Evolutionary conservation across 768 basidiomycete genomes (phyloP), one percentile per base, ranked within the genome.

Genomic region (Russula foetens): DNA sequence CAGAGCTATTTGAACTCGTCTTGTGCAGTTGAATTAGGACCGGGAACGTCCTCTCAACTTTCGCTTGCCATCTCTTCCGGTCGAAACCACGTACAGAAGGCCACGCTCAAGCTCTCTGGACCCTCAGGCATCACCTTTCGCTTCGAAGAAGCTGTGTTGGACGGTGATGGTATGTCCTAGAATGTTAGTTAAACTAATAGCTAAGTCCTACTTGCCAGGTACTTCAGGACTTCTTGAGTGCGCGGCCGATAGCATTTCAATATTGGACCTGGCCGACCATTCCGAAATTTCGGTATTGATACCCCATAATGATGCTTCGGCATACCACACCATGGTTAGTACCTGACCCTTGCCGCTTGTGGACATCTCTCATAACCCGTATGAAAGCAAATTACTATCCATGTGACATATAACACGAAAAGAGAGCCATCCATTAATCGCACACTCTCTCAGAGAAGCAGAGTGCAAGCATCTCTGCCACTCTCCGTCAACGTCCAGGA

Each of bases 401-500:
- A 79, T 35, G 79, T 88, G 19, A 82, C 85, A 53, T 98, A 97
- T 71, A 75, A 71, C 7, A 89, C 90, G 0, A 68, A 67, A 7
- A 64, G 74, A 1, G 81, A 87, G 60, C 79, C 84, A 1, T 72
- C 72, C 3, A 64, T 86, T 5, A 71, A 72, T 17, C 80, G 92
- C 39, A 79, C 71, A 6, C 71, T 91, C 28, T 76, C 75, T 41
- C 75, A 82, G 31, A 77, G 81, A 14, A 79, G 81, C 59, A 71
- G 78, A 2, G 76, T 95, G 4, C 77, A 80, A 15, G 84, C 87
- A 7, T 79, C 87, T 0, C 76, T 98, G 4, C 95, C 96, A 0
- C 77, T 99, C 46, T 83, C 88, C 3, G 90, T 98, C 59, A 97
- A 95, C 59, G 96, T 98, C 0, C 90, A 98, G 72, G 97, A 99